phyloP scores from a whole-genome alignment of 2,329 filamentous ascomycete species.

The Pseudogymnoascus destructans region DNA sequence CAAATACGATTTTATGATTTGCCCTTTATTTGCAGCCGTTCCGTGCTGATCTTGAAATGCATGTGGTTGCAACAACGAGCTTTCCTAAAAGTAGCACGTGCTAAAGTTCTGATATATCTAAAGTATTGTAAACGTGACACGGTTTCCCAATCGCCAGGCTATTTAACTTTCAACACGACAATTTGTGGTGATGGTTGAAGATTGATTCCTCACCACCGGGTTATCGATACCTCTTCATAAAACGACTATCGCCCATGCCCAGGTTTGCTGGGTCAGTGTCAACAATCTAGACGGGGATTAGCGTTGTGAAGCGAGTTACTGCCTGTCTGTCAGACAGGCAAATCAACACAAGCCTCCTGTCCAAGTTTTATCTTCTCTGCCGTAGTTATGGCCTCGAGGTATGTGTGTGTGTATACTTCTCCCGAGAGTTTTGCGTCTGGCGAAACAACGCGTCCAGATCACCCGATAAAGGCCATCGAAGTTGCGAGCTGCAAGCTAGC shows the following conservation, averaged over 20 bases:
- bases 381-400: conserved; percentile 3
- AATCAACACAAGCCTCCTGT: conserved; percentile 1
- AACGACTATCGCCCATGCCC: neutral
- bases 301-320: neutral
- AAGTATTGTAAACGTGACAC: conserved; percentile 5
- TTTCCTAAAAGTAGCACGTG: neutral
- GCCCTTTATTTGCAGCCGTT: neutral
- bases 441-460: neutral
- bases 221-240: neutral
- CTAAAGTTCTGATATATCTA: neutral
- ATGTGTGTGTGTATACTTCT: neutral
- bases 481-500: neutral
- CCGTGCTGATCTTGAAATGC: neutral
- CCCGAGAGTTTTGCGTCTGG: neutral
- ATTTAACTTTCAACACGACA: neutral
- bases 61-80: neutral
- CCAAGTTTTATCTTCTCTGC: conserved; percentile 8
- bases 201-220: neutral
- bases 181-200: neutral
- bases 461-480: neutral
- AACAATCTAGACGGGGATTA: conserved; percentile 5
- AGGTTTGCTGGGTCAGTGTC: neutral
- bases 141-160: neutral
- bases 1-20: neutral
- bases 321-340: conserved; percentile 18